These are phyloP conservation scores for Carex sylvatica DNA, from an alignment of 202 grass and related monocot genomes.

Conservation along the genomic window DNA sequence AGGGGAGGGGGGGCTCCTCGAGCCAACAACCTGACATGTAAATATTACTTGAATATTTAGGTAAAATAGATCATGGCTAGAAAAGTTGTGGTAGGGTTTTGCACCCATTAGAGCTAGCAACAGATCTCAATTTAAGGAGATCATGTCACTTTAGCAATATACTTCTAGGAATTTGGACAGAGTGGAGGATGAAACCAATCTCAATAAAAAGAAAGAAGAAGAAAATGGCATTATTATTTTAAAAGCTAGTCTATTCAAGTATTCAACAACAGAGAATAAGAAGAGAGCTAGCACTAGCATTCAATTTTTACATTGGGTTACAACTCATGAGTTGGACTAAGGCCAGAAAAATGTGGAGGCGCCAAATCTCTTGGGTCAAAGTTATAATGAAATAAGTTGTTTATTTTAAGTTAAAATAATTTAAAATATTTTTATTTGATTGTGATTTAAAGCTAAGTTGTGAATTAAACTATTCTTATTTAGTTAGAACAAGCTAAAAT, in stretches of 20 bases:
- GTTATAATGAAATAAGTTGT: too few relatives aligned
- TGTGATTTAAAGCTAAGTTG: too few relatives aligned
- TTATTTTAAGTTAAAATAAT: too few relatives aligned
- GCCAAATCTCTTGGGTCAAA: background rate
- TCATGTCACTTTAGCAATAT: conserved; percentile 9
- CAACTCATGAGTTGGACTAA: conserved; percentile 11
- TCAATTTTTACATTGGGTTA: background rate
- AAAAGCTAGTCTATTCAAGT: background rate
- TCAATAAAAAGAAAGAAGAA: background rate
- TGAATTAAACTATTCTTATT: too few relatives aligned
- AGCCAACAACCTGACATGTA: conserved; percentile 1
- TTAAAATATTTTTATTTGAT: too few relatives aligned
- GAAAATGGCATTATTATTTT: background rate
- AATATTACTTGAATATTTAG: background rate
- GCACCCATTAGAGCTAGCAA: conserved; percentile 12
- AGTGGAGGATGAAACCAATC: background rate
- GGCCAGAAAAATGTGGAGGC: background rate
- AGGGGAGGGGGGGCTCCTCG: background rate
- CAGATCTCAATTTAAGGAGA: conserved; percentile 15
- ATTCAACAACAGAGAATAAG: background rate
- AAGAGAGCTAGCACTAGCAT: background rate
- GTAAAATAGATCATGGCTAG: background rate
- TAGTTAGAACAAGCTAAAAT: too few relatives aligned
- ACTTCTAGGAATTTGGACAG: background rate
- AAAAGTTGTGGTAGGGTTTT: conserved; percentile 12